These are phyloP conservation scores for Aspergillus sp. DNA, from an alignment of 2,329 filamentous ascomycete species.

Conservation along the genomic window DNA sequence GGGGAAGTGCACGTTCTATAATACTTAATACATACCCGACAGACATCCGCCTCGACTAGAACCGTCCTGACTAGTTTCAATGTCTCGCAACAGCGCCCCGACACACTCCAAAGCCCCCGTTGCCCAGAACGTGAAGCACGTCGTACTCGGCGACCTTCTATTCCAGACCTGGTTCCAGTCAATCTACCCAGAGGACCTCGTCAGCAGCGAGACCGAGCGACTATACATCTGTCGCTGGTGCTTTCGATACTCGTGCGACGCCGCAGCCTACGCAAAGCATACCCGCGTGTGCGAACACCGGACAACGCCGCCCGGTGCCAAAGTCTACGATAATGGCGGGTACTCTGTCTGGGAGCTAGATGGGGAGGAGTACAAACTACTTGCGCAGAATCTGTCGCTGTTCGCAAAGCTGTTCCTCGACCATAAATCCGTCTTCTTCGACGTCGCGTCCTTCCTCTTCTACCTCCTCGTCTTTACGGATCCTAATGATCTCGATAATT, in stretches of 20 bases:
- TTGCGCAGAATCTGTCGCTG: constrained; percentile 88
- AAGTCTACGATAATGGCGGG: constrained; percentile 68
- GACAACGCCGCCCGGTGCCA: constrained; percentile 54
- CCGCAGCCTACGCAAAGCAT: constrained; percentile 28
- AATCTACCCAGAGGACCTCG: constrained; percentile 68
- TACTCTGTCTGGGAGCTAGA: constrained; percentile 91
- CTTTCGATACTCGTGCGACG: constrained; percentile 70
- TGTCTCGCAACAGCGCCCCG: constrained; percentile 19
- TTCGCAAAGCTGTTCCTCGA: constrained; percentile 97
- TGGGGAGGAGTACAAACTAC: constrained; percentile 77
- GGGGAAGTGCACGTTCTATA: too few species aligned
- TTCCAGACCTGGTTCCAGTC: constrained; percentile 92
- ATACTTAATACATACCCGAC: too few species aligned
- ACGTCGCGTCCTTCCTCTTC: constrained; percentile 88
- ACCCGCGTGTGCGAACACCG: constrained; percentile 45
- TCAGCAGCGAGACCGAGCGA: constrained; percentile 42
- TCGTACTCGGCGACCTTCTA: constrained; percentile 72
- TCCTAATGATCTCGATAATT: constrained; percentile 30
- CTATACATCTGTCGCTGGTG: constrained; percentile 87
- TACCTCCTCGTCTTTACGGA: constrained; percentile 75
- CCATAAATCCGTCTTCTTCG: constrained; percentile 97
- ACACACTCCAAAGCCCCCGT: constrained; percentile 24
- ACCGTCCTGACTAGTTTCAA: constrained; percentile 8
- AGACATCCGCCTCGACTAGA: neutral
- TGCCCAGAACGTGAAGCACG: constrained; percentile 74